Evolutionary conservation across 2,329 filamentous ascomycete species (phyloP).

Genomic region (Dactylellina sp.): DNA sequence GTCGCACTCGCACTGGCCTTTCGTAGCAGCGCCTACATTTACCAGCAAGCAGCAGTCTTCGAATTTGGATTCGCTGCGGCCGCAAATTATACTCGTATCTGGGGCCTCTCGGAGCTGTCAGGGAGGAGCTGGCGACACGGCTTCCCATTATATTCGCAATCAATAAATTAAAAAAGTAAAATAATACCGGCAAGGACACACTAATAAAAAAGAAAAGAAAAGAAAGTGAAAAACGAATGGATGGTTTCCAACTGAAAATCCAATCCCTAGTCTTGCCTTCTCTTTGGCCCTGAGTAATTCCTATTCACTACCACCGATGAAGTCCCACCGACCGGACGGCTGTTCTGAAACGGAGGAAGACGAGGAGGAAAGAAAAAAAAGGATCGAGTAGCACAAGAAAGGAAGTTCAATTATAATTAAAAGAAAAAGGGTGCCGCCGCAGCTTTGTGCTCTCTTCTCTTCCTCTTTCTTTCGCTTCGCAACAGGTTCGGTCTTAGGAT

Average conservation of each 20-base stretch:
- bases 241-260: constrained; percentile 3
- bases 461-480: constrained; percentile 29
- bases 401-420: constrained; percentile 56
- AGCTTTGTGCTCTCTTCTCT: constrained; percentile 27
- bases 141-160: constrained; percentile 49
- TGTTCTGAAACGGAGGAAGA: constrained; percentile 54
- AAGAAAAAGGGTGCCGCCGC: constrained; percentile 26
- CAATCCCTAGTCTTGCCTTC: constrained; percentile 21
- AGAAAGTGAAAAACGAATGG: constrained; percentile 5
- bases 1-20: constrained; percentile 55
- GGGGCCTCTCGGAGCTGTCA: constrained; percentile 33
- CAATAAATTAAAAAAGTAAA: constrained; percentile 22
- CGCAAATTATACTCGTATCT: constrained; percentile 17
- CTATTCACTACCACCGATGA: constrained; percentile 32
- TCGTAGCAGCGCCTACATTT: constrained; percentile 50
- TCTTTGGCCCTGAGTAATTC: constrained; percentile 38
- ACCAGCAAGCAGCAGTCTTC: constrained; percentile 2
- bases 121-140: constrained; percentile 33
- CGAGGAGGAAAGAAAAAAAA: constrained; percentile 28
- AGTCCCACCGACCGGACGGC: constrained; percentile 19
- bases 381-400: constrained; percentile 57
- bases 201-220: constrained; percentile 24
- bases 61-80: constrained; percentile 28
- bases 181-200: constrained; percentile 13
- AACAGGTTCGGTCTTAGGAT: constrained; percentile 32